Base-by-base conservation (phyloP, 768 basidiomycete species). In the Megacollybia marginata region DNA sequence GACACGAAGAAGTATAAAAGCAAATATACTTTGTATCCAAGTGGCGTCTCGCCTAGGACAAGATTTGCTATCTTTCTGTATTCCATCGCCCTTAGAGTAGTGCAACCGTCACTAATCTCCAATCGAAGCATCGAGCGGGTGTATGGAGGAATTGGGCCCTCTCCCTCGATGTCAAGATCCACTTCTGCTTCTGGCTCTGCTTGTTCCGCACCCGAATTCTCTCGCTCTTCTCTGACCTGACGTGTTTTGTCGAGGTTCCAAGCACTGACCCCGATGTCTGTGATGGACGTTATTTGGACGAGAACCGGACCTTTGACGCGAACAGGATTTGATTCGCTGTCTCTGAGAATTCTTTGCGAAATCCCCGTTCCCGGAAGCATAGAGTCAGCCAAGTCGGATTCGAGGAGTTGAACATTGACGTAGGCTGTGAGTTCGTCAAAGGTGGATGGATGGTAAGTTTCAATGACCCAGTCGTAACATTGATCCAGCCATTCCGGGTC, bases 191-290 rank as follows among this genome's bases (percentile, higher is more conserved):
- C 75, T 12, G 73, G 74, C 10, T 72, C 73, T 19, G 69, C 67
- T 35, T 70, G 70, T 28, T 76, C 74, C 18, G 69, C 67, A 36
- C 71, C 83, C 8, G 80, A 75, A 44, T 81, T 78, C 48, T 78
- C 68, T 33, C 90, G 71, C 57, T 86, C 83, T 52, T 79, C 78
- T 15, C 76, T 74, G 11, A 81, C 79, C 48, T 80, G 72, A 18
- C 85, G 75, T 19, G 79, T 75, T 56, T 87, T 87, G 52, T 85
- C 75, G 15, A 96, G 73, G 47, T 72, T 80, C 59, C 91, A 88
- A 0, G 93, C 94, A 55, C 92, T 92, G 42, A 78, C 69, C 0
- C 85, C 89, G 18, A 96, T 83, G 49, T 97, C 94, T 15, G 81
- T 88, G n/a, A 95, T 76, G 12, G 78, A 72, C 15, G 70, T 65